These are phyloP conservation scores for Trichophyton mentagrophytes DNA, from an alignment of 2,329 filamentous ascomycete genomes.

Conservation along the genomic window DNA sequence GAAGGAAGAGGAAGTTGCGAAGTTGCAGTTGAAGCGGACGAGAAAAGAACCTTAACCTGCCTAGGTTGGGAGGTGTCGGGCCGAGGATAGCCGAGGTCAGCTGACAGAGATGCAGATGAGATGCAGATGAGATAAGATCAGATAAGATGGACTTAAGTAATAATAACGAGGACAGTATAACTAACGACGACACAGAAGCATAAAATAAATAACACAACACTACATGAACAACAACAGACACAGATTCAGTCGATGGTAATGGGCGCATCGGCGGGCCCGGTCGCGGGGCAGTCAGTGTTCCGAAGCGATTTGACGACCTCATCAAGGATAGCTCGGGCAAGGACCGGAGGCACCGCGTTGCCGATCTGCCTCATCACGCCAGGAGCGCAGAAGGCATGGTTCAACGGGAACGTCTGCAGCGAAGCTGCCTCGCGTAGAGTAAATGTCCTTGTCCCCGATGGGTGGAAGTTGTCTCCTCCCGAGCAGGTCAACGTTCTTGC, in stretches of 20 bases:
- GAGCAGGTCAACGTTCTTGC: conserved; percentile 50
- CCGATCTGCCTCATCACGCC: conserved; percentile 52
- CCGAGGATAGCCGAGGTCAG: background rate
- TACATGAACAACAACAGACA: background rate
- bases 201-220: background rate
- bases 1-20: conserved; percentile 4
- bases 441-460: conserved; percentile 48
- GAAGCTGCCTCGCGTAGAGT: conserved; percentile 56
- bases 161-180: no score
- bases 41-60: background rate
- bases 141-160: background rate
- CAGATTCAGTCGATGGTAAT: background rate
- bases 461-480: conserved; percentile 54
- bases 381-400: conserved; percentile 43
- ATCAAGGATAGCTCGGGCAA: conserved; percentile 30
- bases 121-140: background rate
- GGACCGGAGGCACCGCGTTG: conserved; percentile 58
- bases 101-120: background rate
- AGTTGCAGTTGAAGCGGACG: background rate
- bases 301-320: conserved; percentile 27
- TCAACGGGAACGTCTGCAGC: conserved; percentile 55
- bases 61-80: background rate
- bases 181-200: no score
- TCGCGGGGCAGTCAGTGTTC: conserved; percentile 20
- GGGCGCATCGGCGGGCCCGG: background rate